Conservation (phyloP, 2,329 filamentous ascomycete genomes). For the Fusarium sp. region DNA sequence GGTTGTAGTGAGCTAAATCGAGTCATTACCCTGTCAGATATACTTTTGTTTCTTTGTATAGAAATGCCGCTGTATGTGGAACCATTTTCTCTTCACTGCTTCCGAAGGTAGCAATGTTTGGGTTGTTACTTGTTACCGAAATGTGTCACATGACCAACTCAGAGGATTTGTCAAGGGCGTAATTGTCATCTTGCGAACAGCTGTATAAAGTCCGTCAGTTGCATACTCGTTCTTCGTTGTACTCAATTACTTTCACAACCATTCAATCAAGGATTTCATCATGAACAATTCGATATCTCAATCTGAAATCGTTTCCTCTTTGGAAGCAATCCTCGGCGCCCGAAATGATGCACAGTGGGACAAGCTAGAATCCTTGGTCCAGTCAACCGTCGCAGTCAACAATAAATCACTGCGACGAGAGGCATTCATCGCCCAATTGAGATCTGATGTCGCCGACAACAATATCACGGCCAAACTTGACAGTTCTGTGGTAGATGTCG, state of each 20-base stretch:
- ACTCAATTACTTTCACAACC: background rate
- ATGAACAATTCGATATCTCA: background rate
- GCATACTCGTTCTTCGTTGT: fast-evolving
- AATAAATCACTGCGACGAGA: background rate
- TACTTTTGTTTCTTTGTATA: too few relatives aligned
- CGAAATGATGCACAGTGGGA: background rate
- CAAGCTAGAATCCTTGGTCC: background rate
- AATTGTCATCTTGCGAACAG: background rate
- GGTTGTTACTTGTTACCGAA: too few relatives aligned
- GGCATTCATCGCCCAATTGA: background rate
- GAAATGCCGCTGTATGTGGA: too few relatives aligned
- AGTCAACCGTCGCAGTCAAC: background rate
- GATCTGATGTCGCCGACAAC: fast-evolving
- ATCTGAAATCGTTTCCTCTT: background rate
- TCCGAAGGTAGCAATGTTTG: too few relatives aligned
- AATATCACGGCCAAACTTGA: background rate
- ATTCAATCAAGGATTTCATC: fast-evolving
- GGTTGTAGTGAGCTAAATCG: too few relatives aligned
- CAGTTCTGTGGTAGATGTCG: constrained; percentile 12
- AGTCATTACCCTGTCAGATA: too few relatives aligned
- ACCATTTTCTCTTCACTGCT: too few relatives aligned
- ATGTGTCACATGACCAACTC: background rate
- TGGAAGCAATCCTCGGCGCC: background rate
- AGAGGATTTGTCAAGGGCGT: background rate
- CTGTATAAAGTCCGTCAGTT: too few relatives aligned